Evolutionary conservation across 2,329 filamentous ascomycete species (phyloP).

Genomic region (Talaromyces sp.): DNA sequence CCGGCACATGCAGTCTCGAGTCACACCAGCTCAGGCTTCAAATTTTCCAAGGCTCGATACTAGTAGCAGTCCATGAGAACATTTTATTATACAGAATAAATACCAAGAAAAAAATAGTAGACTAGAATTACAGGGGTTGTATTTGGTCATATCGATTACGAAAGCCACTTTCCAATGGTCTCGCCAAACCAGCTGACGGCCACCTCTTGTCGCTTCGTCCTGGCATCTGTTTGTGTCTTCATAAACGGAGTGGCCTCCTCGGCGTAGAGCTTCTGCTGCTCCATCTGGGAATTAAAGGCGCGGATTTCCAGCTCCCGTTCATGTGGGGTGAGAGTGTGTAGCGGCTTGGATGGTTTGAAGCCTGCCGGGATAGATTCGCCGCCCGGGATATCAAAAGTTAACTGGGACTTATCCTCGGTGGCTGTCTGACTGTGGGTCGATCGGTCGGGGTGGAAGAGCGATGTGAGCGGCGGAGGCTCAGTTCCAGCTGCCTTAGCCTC

Average conservation of each 20-base stretch:
- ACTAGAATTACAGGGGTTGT: slow-evolving; percentile 5
- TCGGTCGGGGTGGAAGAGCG: slow-evolving; percentile 47
- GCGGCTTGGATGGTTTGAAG: slow-evolving; percentile 40
- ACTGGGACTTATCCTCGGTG: slow-evolving; percentile 13
- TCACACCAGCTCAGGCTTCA: no score
- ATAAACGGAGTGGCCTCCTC: slow-evolving; percentile 41
- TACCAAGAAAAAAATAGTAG: slow-evolving; percentile 1
- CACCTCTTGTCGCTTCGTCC: slow-evolving; percentile 42
- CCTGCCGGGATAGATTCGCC: slow-evolving; percentile 39
- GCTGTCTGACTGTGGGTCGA: slow-evolving; percentile 12
- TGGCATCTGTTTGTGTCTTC: slow-evolving; percentile 41
- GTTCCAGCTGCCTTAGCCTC: slow-evolving; percentile 52
- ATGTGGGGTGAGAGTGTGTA: slow-evolving; percentile 49
- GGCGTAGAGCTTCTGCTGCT: slow-evolving; percentile 40
- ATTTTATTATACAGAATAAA: slow-evolving; percentile 13
- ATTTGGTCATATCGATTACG: slow-evolving; percentile 23
- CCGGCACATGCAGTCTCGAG: no score
- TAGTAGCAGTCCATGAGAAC: no score
- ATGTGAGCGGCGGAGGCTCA: slow-evolving; percentile 47
- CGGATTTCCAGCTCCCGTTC: slow-evolving; percentile 50
- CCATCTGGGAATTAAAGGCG: slow-evolving; percentile 40
- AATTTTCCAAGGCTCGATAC: no score
- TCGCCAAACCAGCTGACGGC: slow-evolving; percentile 48
- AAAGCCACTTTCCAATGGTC: slow-evolving; percentile 46
- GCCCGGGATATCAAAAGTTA: slow-evolving; percentile 37